Evolutionary conservation across 2,329 filamentous ascomycete genomes (phyloP), one percentile per base, ranked within the genome.

Genomic region (Juglanconis oblonga): DNA sequence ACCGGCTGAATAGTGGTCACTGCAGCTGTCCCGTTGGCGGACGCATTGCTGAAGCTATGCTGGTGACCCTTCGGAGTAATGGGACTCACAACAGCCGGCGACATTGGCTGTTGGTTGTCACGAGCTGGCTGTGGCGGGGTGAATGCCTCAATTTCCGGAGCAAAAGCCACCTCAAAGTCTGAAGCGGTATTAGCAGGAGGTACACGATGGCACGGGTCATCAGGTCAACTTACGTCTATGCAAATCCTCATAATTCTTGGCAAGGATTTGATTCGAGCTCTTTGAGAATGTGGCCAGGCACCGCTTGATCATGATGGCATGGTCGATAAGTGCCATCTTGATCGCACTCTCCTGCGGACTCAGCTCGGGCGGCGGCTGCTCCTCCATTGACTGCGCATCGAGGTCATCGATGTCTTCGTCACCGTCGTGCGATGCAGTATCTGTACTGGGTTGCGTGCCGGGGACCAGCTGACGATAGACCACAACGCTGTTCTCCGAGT

Each of bases 271-370:
- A 73, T 83, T 86, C 44, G 74, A 82, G 77, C 81, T 86, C 72
- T 83, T 86, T 61, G 82, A 81, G 72, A 91, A 91, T 67, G 87
- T 81, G 4, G 80, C 80, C 64, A 98, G 75, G 68, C 91, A 94
- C 64, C 91, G 87, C 76, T 94, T 92, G 67, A 98, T 87, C 73
- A 91, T 88, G 62, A 96, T 83, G 3, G 92, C 91, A 73, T 98
- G 93, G 69, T 98, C 95, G 47, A 96, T 83, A 35, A 98, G 81
- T 0, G 92, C 90, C 72, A 93, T 90, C 69, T 89, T 89, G 65
- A 98, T 86, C 1, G 92, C 91, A 52, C 85, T 91, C 65, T 96
- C 88, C 67, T 92, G 81, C 0, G 83, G 78, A 29, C 78, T 76
- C 4, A 86, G 71, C 63, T 85, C 77, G 29, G 79, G 72, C 29